phyloP scores from a whole-genome alignment of 306 rosid genomes.

The Mimosa bimucronata region DNA sequence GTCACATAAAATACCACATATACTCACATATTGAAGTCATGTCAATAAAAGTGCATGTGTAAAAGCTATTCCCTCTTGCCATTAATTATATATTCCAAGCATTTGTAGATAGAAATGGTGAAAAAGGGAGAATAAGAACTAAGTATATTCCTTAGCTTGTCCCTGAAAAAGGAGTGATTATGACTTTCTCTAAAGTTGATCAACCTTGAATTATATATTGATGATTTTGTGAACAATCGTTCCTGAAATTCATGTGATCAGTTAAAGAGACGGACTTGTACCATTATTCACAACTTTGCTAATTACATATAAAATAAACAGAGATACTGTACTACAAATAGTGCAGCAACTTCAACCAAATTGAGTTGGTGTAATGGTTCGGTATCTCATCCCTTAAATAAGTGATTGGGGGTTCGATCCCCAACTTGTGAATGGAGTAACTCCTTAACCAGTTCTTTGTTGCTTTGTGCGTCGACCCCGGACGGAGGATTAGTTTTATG shows the following conservation, averaged over 20 bases:
- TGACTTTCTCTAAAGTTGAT: slow-evolving; percentile 2
- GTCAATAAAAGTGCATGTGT: not conserved
- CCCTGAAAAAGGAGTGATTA: not conserved
- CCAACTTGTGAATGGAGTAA: no score
- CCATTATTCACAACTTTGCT: not conserved
- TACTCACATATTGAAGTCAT: not conserved
- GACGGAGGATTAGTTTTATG: no score
- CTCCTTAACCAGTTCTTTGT: no score
- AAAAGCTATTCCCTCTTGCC: not conserved
- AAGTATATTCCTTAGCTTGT: not conserved
- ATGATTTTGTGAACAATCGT: no score
- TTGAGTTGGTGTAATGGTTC: no score
- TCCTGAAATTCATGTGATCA: no score
- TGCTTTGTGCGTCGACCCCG: no score
- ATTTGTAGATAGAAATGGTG: not conserved
- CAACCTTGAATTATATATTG: not conserved
- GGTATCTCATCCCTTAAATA: no score
- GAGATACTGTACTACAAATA: not conserved
- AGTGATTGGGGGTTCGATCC: no score
- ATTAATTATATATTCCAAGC: not conserved
- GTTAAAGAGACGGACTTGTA: not conserved
- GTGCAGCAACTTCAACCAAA: no score
- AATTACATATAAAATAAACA: not conserved
- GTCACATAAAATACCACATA: not conserved
- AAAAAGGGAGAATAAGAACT: not conserved